Evolutionary conservation across 2,329 filamentous ascomycete species (phyloP).

Genomic region (Aaosphaeria pasadenensis): DNA sequence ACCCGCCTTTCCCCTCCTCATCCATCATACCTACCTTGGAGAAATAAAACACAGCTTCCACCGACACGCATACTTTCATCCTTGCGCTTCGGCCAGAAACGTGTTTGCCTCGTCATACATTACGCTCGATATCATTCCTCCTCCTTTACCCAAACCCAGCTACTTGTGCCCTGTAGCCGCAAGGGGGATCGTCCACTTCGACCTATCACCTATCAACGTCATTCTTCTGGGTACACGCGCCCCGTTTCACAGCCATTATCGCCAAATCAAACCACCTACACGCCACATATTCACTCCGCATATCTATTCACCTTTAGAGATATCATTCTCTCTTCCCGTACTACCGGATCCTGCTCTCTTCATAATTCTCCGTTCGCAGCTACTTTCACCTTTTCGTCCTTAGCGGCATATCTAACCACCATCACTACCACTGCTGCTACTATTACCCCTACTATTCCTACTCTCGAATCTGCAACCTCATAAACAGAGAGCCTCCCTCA

Average conservation of each 20-base stretch:
- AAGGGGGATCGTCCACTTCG: slow-evolving; percentile 12
- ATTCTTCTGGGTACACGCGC: slow-evolving; percentile 20
- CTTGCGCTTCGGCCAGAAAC: slow-evolving; percentile 9
- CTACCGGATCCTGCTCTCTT: slow-evolving; percentile 1
- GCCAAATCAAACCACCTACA: slow-evolving; percentile 16
- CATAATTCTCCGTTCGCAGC: not conserved
- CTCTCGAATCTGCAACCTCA: not conserved
- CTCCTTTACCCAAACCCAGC: not conserved
- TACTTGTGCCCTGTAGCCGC: slow-evolving; percentile 3
- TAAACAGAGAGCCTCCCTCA: slow-evolving; percentile 10
- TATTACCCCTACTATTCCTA: not conserved
- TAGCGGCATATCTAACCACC: slow-evolving; percentile 5
- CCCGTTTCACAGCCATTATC: slow-evolving; percentile 10
- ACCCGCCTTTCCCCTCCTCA: not conserved
- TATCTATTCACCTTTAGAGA: slow-evolving; percentile 9
- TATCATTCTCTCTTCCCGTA: slow-evolving; percentile 5
- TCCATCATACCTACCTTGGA: not conserved
- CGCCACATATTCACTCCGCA: slow-evolving; percentile 19
- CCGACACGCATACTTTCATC: slow-evolving; percentile 13
- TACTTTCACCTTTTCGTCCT: slow-evolving; percentile 6
- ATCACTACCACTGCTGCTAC: slow-evolving; percentile 12
- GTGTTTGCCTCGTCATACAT: slow-evolving; percentile 14
- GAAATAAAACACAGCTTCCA: slow-evolving; percentile 6
- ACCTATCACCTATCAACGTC: slow-evolving; percentile 20
- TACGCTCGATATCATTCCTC: not conserved